These are phyloP conservation scores for Coemansia asiatica DNA, from an alignment of 192 early-diverging fungal genomes.

Conservation along the genomic window DNA sequence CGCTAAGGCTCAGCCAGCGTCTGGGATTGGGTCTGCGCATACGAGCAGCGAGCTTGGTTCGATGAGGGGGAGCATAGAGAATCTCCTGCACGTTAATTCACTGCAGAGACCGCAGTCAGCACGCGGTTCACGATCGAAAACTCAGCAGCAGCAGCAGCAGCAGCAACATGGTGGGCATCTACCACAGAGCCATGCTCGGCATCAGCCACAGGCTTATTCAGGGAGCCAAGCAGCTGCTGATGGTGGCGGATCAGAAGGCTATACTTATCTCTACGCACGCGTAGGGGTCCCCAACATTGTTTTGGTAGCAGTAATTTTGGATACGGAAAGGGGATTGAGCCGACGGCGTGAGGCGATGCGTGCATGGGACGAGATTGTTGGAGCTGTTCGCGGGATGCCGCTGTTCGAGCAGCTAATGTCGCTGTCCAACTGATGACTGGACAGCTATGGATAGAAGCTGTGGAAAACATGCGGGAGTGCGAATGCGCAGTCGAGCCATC, in stretches of 20 bases:
- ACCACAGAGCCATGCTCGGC: not conserved
- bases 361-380: conserved; percentile 47
- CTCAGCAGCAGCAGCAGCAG: conserved; percentile 16
- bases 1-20: not conserved
- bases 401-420: conserved; percentile 40
- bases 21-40: too few species aligned
- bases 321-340: conserved; percentile 38
- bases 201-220: not conserved
- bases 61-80: conserved; percentile 8
- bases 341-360: conserved; percentile 47
- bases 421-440: conserved; percentile 21
- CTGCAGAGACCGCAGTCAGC: conserved; percentile 4
- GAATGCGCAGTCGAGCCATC: not conserved
- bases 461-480: not conserved
- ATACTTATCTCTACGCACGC: conserved; percentile 52
- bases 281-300: conserved; percentile 40
- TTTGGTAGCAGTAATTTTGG: conserved; percentile 39
- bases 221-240: conserved; percentile 16
- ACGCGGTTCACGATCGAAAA: not conserved
- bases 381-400: conserved; percentile 39
- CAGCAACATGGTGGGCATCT: not conserved
- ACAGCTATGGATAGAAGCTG: not conserved
- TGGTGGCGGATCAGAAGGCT: conserved; percentile 28
- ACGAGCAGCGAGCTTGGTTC: not conserved
- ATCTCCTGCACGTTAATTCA: not conserved